Base-by-base conservation (phyloP, 306 rosid species). In the Vigna hirtella region DNA sequence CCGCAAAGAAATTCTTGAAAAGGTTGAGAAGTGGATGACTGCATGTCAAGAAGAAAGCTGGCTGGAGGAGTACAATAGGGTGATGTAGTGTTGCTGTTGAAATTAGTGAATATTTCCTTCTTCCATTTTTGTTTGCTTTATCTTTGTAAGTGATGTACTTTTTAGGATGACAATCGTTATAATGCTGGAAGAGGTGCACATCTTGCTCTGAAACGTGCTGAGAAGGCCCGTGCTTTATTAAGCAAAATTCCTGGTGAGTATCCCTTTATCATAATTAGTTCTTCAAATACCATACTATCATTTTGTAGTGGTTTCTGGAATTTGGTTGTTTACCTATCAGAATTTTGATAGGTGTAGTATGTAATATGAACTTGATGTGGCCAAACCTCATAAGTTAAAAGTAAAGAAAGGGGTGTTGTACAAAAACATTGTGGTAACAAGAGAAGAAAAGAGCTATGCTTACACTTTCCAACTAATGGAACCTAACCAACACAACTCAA, bases 1-100 rank as follows among this genome's bases (percentile, higher is more conserved):
- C 83, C 84, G 97, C 85, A 93, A 83, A 76, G 97, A 89, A 79
- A 84, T 93, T 53, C 91, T 93, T n/a, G 93, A 88, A 55, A 91
- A 83, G 84, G 82, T 91, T 81, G 93, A 93, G 73, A 91, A 91
- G 80, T 91, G 97, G 97, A 51, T 91, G 67, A 81, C 70, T 72
- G 93, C 93, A 15, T 76, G 86, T 73, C 88, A 88, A 79, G 98
- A 93, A 79, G 98, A 93, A 83, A 82, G 85, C 81, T 91, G 98
- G 97, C 88, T 91, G n/a, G 95, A 93, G 87, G 97, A 91, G 76
- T 91, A 93, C 84, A 89, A 89, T 68, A 87, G 87, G 91, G 97
- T 93, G 80, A 73, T 65, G 70, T 53, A 56, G 45, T 43, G 30
- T 17, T 59, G 50, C 68, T 50, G 22, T 77, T 49, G 9, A 38